Percentiles rank a stretch among this genome's conserved stretches.
phyloP scores from a whole-genome alignment of 2,329 filamentous ascomycete species.

The Verticillium isaacii region DNA sequence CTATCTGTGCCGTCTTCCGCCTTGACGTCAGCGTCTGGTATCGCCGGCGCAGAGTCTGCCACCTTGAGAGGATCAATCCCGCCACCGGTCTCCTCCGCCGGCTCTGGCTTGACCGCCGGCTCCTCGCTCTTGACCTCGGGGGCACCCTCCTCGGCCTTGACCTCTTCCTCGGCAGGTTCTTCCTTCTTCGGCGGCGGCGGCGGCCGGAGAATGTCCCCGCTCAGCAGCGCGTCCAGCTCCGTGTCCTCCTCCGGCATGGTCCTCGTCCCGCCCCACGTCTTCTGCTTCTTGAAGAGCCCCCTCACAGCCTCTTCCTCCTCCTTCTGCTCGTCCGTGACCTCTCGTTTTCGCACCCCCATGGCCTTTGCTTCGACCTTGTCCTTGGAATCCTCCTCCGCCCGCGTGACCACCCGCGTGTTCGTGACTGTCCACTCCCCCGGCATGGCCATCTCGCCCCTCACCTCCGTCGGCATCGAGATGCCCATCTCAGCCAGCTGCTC shows the following conservation, averaged over 20 bases:
- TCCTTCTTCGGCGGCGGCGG: slow-evolving; percentile 21
- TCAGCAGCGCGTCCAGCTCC: slow-evolving; percentile 60
- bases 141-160: slow-evolving; percentile 20
- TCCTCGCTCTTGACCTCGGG: slow-evolving; percentile 19
- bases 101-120: slow-evolving; percentile 32
- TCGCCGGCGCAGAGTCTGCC: slow-evolving; percentile 4
- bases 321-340: slow-evolving; percentile 53
- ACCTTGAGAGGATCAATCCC: slow-evolving; percentile 3
- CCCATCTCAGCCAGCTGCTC: slow-evolving; percentile 86
- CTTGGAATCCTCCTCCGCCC: slow-evolving; percentile 33
- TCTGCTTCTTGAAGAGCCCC: slow-evolving; percentile 55
- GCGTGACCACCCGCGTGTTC: slow-evolving; percentile 54
- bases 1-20: slow-evolving; percentile 28
- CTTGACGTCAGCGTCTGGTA: slow-evolving; percentile 27
- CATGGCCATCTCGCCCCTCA: slow-evolving; percentile 77
- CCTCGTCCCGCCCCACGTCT: slow-evolving; percentile 48
- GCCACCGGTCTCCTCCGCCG: slow-evolving; percentile 15
- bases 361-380: slow-evolving; percentile 41
- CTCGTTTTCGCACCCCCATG: slow-evolving; percentile 59
- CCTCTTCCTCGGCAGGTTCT: slow-evolving; percentile 8
- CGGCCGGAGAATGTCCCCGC: slow-evolving; percentile 24
- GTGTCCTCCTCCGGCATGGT: slow-evolving; percentile 40
- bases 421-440: slow-evolving; percentile 82
- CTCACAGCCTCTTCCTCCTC: slow-evolving; percentile 57
- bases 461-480: slow-evolving; percentile 74